A percentile compares a stretch with the other conserved stretches of the same genome.
Evolutionary conservation across 495 filamentous ascomycete species (phyloP).

Genomic region (Trichocladium uniseriatum): DNA sequence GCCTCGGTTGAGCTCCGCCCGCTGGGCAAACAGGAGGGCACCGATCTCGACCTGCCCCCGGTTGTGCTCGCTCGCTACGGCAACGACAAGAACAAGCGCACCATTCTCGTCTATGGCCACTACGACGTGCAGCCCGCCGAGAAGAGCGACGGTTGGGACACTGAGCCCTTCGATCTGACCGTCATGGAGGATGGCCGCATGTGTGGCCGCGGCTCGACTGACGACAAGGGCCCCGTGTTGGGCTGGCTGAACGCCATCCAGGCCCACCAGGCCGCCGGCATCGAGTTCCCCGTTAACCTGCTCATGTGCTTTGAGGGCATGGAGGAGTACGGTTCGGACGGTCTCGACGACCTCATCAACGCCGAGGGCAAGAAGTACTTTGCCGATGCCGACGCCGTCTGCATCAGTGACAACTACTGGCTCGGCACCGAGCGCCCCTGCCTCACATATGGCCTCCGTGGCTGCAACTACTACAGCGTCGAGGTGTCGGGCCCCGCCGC

Average conservation of each 20-base stretch:
- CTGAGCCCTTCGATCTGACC: constrained; percentile 86
- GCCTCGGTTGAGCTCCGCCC: constrained; percentile 75
- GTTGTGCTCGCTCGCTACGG: constrained; percentile 89
- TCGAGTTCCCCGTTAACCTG: constrained; percentile 94
- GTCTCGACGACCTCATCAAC: constrained; percentile 87
- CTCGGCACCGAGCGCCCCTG: constrained; percentile 97
- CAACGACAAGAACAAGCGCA: constrained; percentile 80
- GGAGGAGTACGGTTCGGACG: constrained; percentile 98
- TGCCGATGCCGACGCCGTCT: constrained; percentile 88
- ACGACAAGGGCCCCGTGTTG: constrained; percentile 96
- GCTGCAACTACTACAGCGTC: constrained; percentile 92
- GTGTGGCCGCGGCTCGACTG: constrained; percentile 91
- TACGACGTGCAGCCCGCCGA: constrained; percentile 97
- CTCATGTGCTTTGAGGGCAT: constrained; percentile 99
- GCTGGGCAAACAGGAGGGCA: constrained; percentile 82
- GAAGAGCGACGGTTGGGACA: constrained; percentile 91
- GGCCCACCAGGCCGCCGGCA: constrained; percentile 85
- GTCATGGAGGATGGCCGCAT: constrained; percentile 85
- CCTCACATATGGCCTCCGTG: constrained; percentile 93
- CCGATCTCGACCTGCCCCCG: constrained; percentile 84
- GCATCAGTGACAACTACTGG: constrained; percentile 99
- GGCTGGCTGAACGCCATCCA: constrained; percentile 98
- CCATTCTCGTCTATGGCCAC: constrained; percentile 94
- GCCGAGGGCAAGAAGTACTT: constrained; percentile 86
- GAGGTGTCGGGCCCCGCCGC: constrained; percentile 81